Conservation (phyloP, 2,329 filamentous ascomycete species). For the Trichoderma polysporum region DNA sequence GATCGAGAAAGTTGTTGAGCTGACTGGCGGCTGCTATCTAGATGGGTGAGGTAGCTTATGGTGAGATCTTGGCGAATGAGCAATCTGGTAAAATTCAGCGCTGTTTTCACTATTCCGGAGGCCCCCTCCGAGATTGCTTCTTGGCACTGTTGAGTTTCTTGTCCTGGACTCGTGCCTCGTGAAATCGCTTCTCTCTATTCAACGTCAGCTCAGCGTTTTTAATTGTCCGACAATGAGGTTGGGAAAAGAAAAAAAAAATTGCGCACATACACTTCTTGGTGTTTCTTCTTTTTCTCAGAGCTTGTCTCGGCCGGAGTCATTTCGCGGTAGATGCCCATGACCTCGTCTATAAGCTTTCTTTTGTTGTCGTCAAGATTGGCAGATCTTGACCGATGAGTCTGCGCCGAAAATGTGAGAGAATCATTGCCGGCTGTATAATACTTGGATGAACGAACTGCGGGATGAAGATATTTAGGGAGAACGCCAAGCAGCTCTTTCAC, state of each 20-base stretch:
- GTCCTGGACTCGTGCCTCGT: slow-evolving; percentile 44
- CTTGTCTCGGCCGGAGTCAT: slow-evolving; percentile 49
- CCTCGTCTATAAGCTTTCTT: slow-evolving; percentile 48
- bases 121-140: slow-evolving; percentile 47
- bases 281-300: slow-evolving; percentile 48
- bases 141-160: slow-evolving; percentile 53
- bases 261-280: slow-evolving; percentile 45
- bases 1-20: not conserved
- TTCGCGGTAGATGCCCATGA: slow-evolving; percentile 48
- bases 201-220: not conserved
- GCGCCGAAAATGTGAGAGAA: slow-evolving; percentile 55
- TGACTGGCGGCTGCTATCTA: not conserved
- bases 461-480: slow-evolving; percentile 50
- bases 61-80: not conserved
- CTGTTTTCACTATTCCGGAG: slow-evolving; percentile 24
- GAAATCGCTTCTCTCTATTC: slow-evolving; percentile 47
- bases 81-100: not conserved
- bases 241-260: no score
- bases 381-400: slow-evolving; percentile 52
- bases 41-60: not conserved
- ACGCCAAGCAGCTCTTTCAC: slow-evolving; percentile 45
- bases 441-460: slow-evolving; percentile 49
- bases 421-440: slow-evolving; percentile 55
- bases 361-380: slow-evolving; percentile 56
- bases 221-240: not conserved